Base-by-base conservation (phyloP, 1,284 basidiomycete genomes). In the Fomes fomentarius region DNA sequence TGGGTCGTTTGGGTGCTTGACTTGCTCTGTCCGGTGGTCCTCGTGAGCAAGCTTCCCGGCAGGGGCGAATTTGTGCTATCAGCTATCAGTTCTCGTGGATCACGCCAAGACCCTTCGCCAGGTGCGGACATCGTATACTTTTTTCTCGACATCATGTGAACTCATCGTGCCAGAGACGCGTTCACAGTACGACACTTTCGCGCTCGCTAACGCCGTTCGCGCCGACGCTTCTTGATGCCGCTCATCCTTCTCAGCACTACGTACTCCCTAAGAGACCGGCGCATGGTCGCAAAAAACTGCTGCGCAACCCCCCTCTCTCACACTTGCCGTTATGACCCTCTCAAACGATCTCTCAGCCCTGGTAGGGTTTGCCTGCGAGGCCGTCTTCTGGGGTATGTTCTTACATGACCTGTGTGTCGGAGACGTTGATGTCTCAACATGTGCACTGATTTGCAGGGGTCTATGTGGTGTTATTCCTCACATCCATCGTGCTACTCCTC, bases 291-390 rank as follows among this genome's bases (percentile, higher is more conserved):
- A 15, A 43, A 8, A 6, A n/a, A n/a, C n/a, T n/a, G n/a, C n/a
- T n/a, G n/a, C 17, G 15, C n/a, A 28, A 30, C 17, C n/a, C 41
- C 24, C 19, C 33, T 24, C 10, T n/a, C 28, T 19, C 26, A 19
- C 31, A 21, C 41, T 19, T 28, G 2, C 31, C 15, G 34, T 9
- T 22, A 52, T 49, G 37, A 43, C 25, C 26, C 50, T 55, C 24
- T 52, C 49, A 17, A 63, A 56, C 19, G 65, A 72, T 44, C 17
- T 70, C 1, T 66, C 69, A 37, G 69, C 71, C 6, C 56, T 74
- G 24, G 54, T 74, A 30, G 71, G 72, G 15, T 73, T 73, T 50
- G 64, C 47, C 0, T 71, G 70, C 53, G 71, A 73, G 48, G 60
- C 71, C 0, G 63, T 54, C 8, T 53, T 73, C 14, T 73, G 66